Base-by-base conservation (phyloP, 169 alveolate genomes). In the Amoebophrya sp. region DNA sequence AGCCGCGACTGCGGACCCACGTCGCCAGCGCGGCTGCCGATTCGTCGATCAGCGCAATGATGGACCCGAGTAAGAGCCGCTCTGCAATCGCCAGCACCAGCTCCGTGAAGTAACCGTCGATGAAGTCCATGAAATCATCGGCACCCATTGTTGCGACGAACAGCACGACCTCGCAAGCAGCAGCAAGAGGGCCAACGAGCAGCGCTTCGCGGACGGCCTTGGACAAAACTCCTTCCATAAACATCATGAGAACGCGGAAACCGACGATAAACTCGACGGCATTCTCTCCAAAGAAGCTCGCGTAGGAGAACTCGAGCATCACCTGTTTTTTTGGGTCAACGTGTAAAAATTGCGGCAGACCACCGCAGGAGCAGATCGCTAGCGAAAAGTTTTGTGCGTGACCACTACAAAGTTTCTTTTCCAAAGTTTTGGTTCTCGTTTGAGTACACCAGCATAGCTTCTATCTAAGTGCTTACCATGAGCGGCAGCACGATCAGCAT, bases 71-170 rank as follows among this genome's bases (percentile, higher is more conserved):
- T n/a, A 88, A 26, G 34, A 88, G 48, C 67, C 90, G 90, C 23
- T 88, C 90, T 38, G 58, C 90, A 39, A 88, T 88, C 38, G 41
- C 45, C 40, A 88, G 90, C 7, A 88, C 67, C 40, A 88, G 41
- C 90, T 88, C 90, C 34, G 45, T 42, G 90, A 88, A 88, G 90
- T 39, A 88, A 29, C 67, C 41, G 40, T 88, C 90, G 4, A 42
- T 42, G 90, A 88, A 88, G 67, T 88, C 90, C 48, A 39, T 40
- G 90, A 88, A 88, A 42, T 88, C 45, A 88, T 88, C 90, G 48
- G 90, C 90, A 39, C 90, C 90, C 90, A 88, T 88, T 2, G 90
- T 88, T 23, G 90, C 90, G 45, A 88, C 45, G 50, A 88, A 88
- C 15, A 88, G 29, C 58, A 88, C 90, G 39, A 88, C 90, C 31